These are phyloP conservation scores for Phylloporus rhodoxanthus DNA, from an alignment of 768 basidiomycete species.

Conservation along the genomic window DNA sequence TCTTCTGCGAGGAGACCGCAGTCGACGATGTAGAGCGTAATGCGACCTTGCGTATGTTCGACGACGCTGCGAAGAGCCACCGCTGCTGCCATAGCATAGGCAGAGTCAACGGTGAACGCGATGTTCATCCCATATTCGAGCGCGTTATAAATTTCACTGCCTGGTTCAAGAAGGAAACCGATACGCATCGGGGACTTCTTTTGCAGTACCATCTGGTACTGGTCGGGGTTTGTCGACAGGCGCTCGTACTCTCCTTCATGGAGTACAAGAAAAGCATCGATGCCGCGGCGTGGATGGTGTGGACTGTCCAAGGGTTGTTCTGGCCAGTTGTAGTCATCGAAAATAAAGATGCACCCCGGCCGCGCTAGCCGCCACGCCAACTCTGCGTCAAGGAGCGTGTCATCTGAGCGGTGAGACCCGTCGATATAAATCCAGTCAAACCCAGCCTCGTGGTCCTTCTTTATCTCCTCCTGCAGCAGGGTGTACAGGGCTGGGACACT, in stretches of 20 bases:
- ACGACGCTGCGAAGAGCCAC: conserved; percentile 42
- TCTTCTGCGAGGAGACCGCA: conserved; percentile 38
- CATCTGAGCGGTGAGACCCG: conserved; percentile 55
- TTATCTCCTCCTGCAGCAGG: conserved; percentile 43
- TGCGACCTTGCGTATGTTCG: conserved; percentile 31
- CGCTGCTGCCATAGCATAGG: conserved; percentile 44
- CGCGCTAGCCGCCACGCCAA: conserved; percentile 51
- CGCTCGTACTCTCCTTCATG: conserved; percentile 45
- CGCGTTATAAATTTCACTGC: conserved; percentile 10
- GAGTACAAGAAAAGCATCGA: conserved; percentile 49
- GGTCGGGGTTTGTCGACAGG: conserved; percentile 31
- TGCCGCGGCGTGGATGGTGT: conserved; percentile 51
- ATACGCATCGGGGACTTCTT: conserved; percentile 50
- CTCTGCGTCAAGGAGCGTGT: conserved; percentile 57
- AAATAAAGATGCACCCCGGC: conserved; percentile 46
- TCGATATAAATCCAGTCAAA: conserved; percentile 59
- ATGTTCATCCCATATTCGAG: conserved; percentile 46
- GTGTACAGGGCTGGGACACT: conserved; percentile 47
- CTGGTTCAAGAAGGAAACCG: conserved; percentile 34
- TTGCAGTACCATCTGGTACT: conserved; percentile 49
- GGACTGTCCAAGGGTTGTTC: conserved; percentile 42
- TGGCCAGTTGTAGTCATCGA: conserved; percentile 56
- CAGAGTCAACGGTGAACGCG: conserved; percentile 38
- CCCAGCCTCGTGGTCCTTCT: conserved; percentile 29
- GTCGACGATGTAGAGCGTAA: conserved; percentile 48